Conservation (phyloP, 2,329 filamentous ascomycete genomes). For the Aspergillus ruber region DNA sequence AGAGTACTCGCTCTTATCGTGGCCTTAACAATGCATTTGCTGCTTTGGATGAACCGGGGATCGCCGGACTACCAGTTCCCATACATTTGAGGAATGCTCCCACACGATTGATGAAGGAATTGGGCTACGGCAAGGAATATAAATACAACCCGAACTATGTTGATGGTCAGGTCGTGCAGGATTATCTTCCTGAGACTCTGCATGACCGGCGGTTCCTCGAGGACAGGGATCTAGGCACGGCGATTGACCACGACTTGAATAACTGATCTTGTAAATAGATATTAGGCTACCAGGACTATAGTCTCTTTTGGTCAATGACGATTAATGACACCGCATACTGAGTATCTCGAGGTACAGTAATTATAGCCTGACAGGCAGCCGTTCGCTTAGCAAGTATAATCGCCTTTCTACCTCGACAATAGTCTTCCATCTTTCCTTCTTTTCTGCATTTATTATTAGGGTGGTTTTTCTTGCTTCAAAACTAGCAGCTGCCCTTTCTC, state of each 20-base stretch:
- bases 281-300: background rate
- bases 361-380: too few species aligned
- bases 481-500: too few species aligned
- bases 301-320: too few species aligned
- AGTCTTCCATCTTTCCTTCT: too few species aligned
- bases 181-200: constrained; percentile 79
- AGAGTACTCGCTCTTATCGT: constrained; percentile 81
- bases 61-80: constrained; percentile 75
- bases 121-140: constrained; percentile 85
- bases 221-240: constrained; percentile 68
- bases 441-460: too few species aligned
- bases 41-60: constrained; percentile 73
- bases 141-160: constrained; percentile 93
- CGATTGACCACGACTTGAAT: constrained; percentile 63
- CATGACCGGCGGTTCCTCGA: constrained; percentile 69
- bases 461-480: too few species aligned
- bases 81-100: constrained; percentile 87
- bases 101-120: constrained; percentile 83
- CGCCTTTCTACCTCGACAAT: too few species aligned
- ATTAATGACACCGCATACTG: too few species aligned
- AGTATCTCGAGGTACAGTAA: too few species aligned
- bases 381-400: too few species aligned
- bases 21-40: constrained; percentile 73
- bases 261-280: constrained; percentile 10
- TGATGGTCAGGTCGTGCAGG: constrained; percentile 74